A percentile compares a stretch with the other conserved stretches of the same genome.
Evolutionary conservation across 2,329 filamentous ascomycete genomes (phyloP).

Genomic region (Cercospora nicotianae): DNA sequence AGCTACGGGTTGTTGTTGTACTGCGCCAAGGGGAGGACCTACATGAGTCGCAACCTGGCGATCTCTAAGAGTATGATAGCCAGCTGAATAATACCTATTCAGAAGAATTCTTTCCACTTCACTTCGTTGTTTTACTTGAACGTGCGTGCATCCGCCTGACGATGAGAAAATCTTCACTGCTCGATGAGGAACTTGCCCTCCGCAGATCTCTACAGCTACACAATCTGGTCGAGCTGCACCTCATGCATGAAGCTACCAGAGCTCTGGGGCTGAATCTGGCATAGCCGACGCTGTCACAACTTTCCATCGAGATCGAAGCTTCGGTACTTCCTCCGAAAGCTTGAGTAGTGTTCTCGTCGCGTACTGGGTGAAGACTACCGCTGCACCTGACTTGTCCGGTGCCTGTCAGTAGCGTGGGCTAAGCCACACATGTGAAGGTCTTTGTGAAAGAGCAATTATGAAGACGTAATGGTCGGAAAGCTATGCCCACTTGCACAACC

Average conservation of each 20-base stretch:
- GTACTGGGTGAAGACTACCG: neutral
- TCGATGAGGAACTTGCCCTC: neutral
- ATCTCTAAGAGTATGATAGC: constrained; percentile 1
- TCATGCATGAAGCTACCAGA: neutral
- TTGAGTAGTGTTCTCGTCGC: neutral
- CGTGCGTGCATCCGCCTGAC: neutral
- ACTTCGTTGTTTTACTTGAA: too few relatives aligned
- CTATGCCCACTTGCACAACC: neutral
- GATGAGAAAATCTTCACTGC: neutral
- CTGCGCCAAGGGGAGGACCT: neutral
- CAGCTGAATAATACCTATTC: neutral
- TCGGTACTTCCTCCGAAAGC: neutral
- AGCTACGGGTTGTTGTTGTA: neutral
- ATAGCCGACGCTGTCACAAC: constrained; percentile 4
- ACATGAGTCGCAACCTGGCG: neutral
- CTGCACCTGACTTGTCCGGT: neutral
- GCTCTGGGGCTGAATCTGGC: neutral
- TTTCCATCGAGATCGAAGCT: neutral
- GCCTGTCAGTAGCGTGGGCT: neutral
- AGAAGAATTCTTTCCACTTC: neutral
- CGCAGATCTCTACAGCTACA: neutral
- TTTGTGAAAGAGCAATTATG: neutral
- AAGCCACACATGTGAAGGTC: neutral
- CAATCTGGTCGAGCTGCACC: neutral
- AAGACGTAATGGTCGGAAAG: neutral